Base-by-base conservation (phyloP, 352 stramenopile species). In the Phytopythium chamaehyphon region DNA sequence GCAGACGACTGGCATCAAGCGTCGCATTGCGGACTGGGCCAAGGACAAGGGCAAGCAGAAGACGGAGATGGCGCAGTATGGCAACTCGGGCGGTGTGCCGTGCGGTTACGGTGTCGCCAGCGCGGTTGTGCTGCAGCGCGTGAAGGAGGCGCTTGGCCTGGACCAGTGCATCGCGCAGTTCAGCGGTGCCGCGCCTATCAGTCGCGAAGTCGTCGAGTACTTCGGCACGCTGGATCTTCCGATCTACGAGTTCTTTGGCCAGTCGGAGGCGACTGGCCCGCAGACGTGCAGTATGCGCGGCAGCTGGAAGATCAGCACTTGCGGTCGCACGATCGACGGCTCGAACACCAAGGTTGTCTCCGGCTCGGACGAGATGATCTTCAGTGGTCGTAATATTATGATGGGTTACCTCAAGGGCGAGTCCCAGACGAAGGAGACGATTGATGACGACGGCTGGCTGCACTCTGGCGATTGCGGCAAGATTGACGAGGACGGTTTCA, bases 211-310 rank as follows among this genome's bases (percentile, higher is more conserved):
- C 14, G 66, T 98, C 12, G 77, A 97, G 31, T 98, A 98, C 71
- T 98, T 98, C 61, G 86, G 80, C 48, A 97, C 90, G 19, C 64
- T 98, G 22, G 94, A 98, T 59, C 72, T 98, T 40, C 91, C 90
- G 10, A 83, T 99, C 40, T 95, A 88, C 59, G 95, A 98, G 70
- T 80, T 98, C 58, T 93, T 94, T 40, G 95, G 96, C 6, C 90
- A 98, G 71, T 96, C 83, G 31, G 93, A 98, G 64, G 76, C 66
- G 18, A 93, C 78, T 11, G 95, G 93, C 14, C 88, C 93, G 33
- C 83, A 87, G 66, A 87, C 81, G 37, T 78, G 65, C 55, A 78
- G 71, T 57, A 87, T 93, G 75, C 60, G 55, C 8, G 79, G 81
- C 40, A 78, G 75, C 50, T 98, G 92, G 90, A 96, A 92, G 62